Percentiles rank a stretch among this genome's conserved stretches.
Conservation (phyloP, 805 yeast genomes). For the Ogataea chonburiensis region DNA sequence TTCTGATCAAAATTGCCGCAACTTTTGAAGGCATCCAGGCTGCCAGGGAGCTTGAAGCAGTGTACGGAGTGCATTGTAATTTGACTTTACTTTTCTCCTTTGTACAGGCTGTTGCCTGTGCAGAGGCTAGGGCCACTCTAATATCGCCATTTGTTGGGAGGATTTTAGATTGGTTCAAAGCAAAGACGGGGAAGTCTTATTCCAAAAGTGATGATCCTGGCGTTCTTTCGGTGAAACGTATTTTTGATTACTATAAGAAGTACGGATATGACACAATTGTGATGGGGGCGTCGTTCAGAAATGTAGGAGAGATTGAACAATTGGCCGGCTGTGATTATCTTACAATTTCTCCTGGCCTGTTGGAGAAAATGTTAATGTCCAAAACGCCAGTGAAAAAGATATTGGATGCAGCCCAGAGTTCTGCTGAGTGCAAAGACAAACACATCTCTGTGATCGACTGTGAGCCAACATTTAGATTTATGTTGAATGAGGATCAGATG, state of each 20-base stretch:
- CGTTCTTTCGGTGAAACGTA: constrained; percentile 81
- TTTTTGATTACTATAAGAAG: constrained; percentile 97
- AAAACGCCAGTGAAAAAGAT: constrained; percentile 71
- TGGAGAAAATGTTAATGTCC: constrained; percentile 82
- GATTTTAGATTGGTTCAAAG: constrained; percentile 97
- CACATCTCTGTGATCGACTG: constrained; percentile 79
- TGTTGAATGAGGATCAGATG: constrained; percentile 94
- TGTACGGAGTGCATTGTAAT: constrained; percentile 90
- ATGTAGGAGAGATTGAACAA: constrained; percentile 88
- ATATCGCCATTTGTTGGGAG: constrained; percentile 99
- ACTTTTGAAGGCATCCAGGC: constrained; percentile 99
- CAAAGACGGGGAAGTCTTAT: constrained; percentile 83
- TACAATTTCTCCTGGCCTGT: constrained; percentile 89
- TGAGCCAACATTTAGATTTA: constrained; percentile 86
- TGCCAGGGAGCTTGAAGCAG: constrained; percentile 87
- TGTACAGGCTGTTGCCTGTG: constrained; percentile 98
- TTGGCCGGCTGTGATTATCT: constrained; percentile 96
- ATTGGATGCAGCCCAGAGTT: constrained; percentile 61
- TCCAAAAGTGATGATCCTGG: constrained; percentile 87
- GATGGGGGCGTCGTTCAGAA: constrained; percentile 99
- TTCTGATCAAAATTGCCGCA: constrained; percentile 94
- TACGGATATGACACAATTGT: constrained; percentile 94
- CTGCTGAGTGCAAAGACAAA: constrained; percentile 50
- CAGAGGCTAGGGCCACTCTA: constrained; percentile 93
- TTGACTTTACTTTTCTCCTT: constrained; percentile 92